A percentile compares a stretch with the other conserved stretches of the same genome.
phyloP scores from a whole-genome alignment of 495 filamentous ascomycete genomes.

The Neurospora africana region DNA sequence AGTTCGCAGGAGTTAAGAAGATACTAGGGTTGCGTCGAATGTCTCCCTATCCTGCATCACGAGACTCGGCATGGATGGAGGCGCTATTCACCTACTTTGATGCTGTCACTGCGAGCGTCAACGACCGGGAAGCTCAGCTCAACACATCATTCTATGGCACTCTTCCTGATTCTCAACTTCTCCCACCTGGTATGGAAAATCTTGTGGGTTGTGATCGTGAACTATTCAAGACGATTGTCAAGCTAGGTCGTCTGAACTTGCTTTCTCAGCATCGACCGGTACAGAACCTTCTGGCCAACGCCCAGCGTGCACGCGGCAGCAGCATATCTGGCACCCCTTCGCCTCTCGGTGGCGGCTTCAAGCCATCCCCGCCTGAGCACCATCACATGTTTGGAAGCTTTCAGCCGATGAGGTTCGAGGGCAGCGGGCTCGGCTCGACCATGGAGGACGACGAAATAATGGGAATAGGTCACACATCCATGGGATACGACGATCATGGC shows the following conservation, averaged over 20 bases:
- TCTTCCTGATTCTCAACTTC: slow-evolving; percentile 60
- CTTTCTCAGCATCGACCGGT: slow-evolving; percentile 66
- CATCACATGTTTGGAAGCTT: slow-evolving; percentile 14
- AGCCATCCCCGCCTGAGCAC: slow-evolving; percentile 22
- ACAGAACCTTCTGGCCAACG: slow-evolving; percentile 22
- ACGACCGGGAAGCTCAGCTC: slow-evolving; percentile 85
- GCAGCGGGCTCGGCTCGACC: slow-evolving; percentile 47
- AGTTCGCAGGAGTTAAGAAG: slow-evolving; percentile 90
- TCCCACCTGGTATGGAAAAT: slow-evolving; percentile 52
- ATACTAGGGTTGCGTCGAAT: slow-evolving; percentile 71
- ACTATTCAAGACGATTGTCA: slow-evolving; percentile 66
- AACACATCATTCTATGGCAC: slow-evolving; percentile 52
- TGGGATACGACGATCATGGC: slow-evolving; percentile 41
- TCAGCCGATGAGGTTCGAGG: slow-evolving; percentile 43
- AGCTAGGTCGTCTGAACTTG: slow-evolving; percentile 78
- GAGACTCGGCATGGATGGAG: slow-evolving; percentile 72
- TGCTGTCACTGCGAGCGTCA: slow-evolving; percentile 84
- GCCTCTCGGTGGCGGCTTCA: slow-evolving; percentile 40
- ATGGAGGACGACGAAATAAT: slow-evolving; percentile 37
- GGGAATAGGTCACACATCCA: slow-evolving; percentile 20
- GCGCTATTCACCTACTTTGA: slow-evolving; percentile 95
- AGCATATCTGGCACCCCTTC: slow-evolving; percentile 16
- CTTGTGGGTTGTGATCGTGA: slow-evolving; percentile 76
- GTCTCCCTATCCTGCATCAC: slow-evolving; percentile 54
- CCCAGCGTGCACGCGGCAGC: slow-evolving; percentile 13